A percentile compares a stretch with the other conserved stretches of the same genome.
Conservation (phyloP, 75 land plant species). For the Larix kaempferi region DNA sequence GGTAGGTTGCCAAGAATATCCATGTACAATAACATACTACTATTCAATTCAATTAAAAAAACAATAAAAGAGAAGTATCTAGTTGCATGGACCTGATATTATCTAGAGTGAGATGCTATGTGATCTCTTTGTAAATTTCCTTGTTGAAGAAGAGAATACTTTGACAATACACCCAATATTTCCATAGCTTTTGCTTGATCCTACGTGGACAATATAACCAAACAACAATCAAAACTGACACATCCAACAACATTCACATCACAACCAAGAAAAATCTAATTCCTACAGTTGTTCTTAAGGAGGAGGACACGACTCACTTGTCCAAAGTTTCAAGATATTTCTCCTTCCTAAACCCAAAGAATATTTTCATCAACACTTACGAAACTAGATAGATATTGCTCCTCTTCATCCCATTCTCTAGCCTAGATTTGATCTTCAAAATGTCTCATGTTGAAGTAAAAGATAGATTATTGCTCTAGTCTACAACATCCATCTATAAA, state of each 20-base stretch:
- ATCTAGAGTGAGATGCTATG: conserved; percentile 48
- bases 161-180: conserved; percentile 41
- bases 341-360: conserved; percentile 90
- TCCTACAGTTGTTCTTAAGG: too few species aligned
- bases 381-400: conserved; percentile 74
- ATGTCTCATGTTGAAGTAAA: conserved; percentile 86
- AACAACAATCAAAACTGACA: too few species aligned
- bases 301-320: conserved; percentile 37
- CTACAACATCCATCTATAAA: conserved; percentile 22
- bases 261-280: too few species aligned
- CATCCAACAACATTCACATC: too few species aligned
- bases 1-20: too few species aligned
- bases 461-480: conserved; percentile 86
- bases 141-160: conserved; percentile 47
- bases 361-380: conserved; percentile 94
- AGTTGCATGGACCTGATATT: conserved; percentile 32
- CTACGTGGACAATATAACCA: conserved; percentile 21
- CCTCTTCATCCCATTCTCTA: conserved; percentile 93
- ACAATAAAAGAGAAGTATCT: background rate
- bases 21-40: background rate
- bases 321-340: conserved; percentile 91
- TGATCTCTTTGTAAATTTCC: conserved; percentile 48
- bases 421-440: conserved; percentile 73
- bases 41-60: background rate
- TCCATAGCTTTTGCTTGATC: conserved; percentile 47